Conservation (phyloP, 2,329 filamentous ascomycete genomes). For the Thelonectria rubi region DNA sequence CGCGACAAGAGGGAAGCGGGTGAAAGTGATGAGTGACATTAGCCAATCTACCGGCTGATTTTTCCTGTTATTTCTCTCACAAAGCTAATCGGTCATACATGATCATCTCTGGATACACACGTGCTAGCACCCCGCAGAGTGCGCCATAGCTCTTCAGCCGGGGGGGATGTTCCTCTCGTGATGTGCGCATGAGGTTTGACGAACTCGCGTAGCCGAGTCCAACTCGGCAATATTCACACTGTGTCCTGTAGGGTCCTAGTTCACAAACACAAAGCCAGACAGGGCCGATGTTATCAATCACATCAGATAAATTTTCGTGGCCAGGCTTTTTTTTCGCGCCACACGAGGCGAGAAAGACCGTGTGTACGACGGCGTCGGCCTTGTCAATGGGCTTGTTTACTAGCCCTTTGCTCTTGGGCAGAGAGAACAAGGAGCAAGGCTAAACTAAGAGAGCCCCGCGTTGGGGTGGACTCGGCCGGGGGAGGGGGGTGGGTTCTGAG, state of each 20-base stretch:
- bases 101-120: background rate
- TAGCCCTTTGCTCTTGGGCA: background rate
- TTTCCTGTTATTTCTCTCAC: no score
- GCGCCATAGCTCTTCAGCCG: no score
- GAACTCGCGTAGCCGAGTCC: background rate
- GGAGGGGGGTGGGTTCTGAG: background rate
- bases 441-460: background rate
- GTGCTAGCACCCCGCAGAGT: background rate
- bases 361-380: no score
- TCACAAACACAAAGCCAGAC: no score
- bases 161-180: background rate
- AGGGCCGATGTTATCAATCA: conserved; percentile 19
- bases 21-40: no score
- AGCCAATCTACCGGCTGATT: no score
- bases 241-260: no score
- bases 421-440: background rate
- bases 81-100: no score
- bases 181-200: background rate
- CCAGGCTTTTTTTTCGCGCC: background rate
- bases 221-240: no score
- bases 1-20: no score
- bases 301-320: conserved; percentile 12
- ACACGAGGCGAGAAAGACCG: background rate
- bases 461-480: background rate
- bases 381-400: background rate